Evolutionary conservation across 768 basidiomycete genomes (phyloP), one percentile per base, ranked within the genome.

Genomic region (Leucosporidium scottii): DNA sequence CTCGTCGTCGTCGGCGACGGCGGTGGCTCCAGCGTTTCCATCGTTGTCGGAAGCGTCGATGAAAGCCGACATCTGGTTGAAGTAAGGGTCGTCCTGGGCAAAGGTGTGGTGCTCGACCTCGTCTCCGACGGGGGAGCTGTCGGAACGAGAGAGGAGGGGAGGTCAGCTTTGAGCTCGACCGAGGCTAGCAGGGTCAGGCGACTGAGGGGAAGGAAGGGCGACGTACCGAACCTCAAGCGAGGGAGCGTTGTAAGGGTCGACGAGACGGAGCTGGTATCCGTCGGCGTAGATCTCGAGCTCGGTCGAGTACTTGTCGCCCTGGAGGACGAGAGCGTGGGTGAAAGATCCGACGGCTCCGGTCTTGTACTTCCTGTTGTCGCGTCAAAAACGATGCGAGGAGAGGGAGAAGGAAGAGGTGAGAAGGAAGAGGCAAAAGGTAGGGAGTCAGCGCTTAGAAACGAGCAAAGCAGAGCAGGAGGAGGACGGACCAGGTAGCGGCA

Each of bases 291-390:
- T 39, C 31, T 59, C 61, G 47, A 68, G 55, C 75, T 48, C 72
- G 67, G 62, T 73, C 34, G 60, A 65, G 68, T 75, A 75, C 60
- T 72, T 79, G 76, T 72, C 76, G 20, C 93, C 94, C 77, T 99
- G 94, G 50, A 99, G 85, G 28, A 90, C 89, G 64, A 89, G 89
- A 53, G 90, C 83, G 75, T 99, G 94, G 4, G 85, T 90, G 79
- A 99, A 88, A 66, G 85, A 88, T 28, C 96, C 94, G 39, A 97
- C 89, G 47, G 93, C 94, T 18, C 94, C 94, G 65, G 84, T 91
- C 69, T 89, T 87, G 77, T 98, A 99, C 82, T 99, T 99, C 70
- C 69, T 70, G 23, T 31, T 3, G 20, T 20, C 7, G 21, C 10
- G 18, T 21, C 2, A 7, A 3, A 1, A 5, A 59, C 36, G 9